Base-by-base conservation (phyloP, 1,139 yeast species). In the Hanseniaspora gamundiae region DNA sequence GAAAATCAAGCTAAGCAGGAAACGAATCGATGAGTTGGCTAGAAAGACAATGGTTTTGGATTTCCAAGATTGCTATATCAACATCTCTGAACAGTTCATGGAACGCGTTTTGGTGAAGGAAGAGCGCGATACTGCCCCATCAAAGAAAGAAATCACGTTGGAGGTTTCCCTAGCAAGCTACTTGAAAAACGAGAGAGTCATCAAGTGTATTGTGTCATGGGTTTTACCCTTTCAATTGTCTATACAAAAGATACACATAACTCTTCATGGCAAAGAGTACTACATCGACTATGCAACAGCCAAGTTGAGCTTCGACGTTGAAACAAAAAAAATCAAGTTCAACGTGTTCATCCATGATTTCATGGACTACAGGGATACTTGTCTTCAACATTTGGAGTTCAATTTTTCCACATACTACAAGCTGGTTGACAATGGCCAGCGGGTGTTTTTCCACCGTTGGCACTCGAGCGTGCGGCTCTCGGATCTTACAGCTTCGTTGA, bases 321-420 rank as follows among this genome's bases (percentile, higher is more conserved):
- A 35, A 29, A 14, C n/a, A 11, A 36, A 39, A 29, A 39, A 11
- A 10, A 14, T 38, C 2, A 29, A 19, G 2, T 20, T 39, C 28
- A 51, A 43, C 36, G 40, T 49, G n/a, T 51, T 53, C 33, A 38
- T 49, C 4, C 52, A 51, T 28, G 46, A 48, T 28, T 42, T 50
- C 4, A 28, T 52, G 8, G 42, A 33, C 20, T 21, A 48, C 5
- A 44, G 45, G 2, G 44, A 48, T 35, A 50, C 49, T 1, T 14
- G 17, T 14, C 14, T 40, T 21, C 21, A 40, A 20, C 38, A 33
- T 24, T 24, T 40, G 24, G 42, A 40, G 22, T 35, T 22, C 13
- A 22, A 27, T 33, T 10, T 40, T 22, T 10, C 16, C n/a, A 22
- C 41, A 14, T 27, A 38, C 19, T 4, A 31, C 40, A 8, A 35